Percentiles rank a stretch among this genome's conserved stretches.
phyloP scores from a whole-genome alignment of 768 basidiomycete species.

The Naganishia onofrii region DNA sequence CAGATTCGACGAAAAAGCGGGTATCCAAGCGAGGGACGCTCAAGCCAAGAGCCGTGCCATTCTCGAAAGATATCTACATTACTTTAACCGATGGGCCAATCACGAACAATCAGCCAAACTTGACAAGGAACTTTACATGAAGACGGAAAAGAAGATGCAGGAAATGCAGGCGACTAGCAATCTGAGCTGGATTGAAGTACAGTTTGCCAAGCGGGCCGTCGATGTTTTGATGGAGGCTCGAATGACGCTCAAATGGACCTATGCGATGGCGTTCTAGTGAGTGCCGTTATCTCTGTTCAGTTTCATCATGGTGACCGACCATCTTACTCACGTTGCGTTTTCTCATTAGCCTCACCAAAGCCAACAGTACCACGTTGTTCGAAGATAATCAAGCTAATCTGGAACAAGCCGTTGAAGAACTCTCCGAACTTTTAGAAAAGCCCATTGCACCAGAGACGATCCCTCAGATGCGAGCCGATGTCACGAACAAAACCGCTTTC shows the following conservation, averaged over 20 bases:
- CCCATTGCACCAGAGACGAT: slow-evolving; percentile 83
- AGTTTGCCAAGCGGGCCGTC: slow-evolving; percentile 98
- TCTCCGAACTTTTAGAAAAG: slow-evolving; percentile 88
- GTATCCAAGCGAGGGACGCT: slow-evolving; percentile 81
- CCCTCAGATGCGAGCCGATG: slow-evolving; percentile 76
- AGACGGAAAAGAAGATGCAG: slow-evolving; percentile 99
- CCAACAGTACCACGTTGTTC: slow-evolving; percentile 90
- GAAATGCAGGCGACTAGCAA: slow-evolving; percentile 92
- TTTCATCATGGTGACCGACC: not conserved
- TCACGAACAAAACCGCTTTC: slow-evolving; percentile 93
- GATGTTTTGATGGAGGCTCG: slow-evolving; percentile 85
- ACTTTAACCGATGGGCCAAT: slow-evolving; percentile 99
- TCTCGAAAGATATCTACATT: slow-evolving; percentile 93
- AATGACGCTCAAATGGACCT: slow-evolving; percentile 97
- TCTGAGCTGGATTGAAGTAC: slow-evolving; percentile 96
- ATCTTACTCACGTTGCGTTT: slow-evolving; percentile 20
- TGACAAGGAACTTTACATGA: slow-evolving; percentile 81
- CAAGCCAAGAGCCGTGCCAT: slow-evolving; percentile 86
- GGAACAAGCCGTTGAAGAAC: slow-evolving; percentile 89
- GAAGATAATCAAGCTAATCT: slow-evolving; percentile 97
- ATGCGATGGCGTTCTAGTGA: slow-evolving; percentile 94
- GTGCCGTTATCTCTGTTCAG: slow-evolving; percentile 30
- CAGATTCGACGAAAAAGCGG: slow-evolving; percentile 85
- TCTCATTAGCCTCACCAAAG: slow-evolving; percentile 61
- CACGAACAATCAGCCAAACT: slow-evolving; percentile 99